Evolutionary conservation across 2,329 filamentous ascomycete genomes (phyloP).

Genomic region (Trichothecium roseum): DNA sequence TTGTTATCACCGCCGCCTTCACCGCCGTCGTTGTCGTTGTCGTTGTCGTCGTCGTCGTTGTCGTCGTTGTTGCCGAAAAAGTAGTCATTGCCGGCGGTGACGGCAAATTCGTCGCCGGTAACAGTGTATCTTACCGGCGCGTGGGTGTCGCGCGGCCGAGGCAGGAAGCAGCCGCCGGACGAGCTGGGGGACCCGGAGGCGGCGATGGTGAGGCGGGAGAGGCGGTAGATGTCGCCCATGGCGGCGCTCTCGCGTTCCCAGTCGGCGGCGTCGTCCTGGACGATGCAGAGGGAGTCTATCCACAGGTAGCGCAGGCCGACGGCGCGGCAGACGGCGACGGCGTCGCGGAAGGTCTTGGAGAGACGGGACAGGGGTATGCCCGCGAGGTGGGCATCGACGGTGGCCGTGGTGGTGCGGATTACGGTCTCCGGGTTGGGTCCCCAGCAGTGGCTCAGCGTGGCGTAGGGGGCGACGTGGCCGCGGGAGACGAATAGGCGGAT

Average conservation of each 20-base stretch:
- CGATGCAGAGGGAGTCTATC: conserved; percentile 16
- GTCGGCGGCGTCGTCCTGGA: conserved; percentile 14
- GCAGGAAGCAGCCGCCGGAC: conserved; percentile 9
- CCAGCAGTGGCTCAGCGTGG: not conserved
- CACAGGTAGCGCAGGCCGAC: conserved; percentile 13
- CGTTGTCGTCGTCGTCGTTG: too few relatives aligned
- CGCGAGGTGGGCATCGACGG: not conserved
- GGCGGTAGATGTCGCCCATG: conserved; percentile 16
- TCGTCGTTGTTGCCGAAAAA: too few relatives aligned
- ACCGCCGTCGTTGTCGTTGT: too few relatives aligned
- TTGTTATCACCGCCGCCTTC: too few relatives aligned
- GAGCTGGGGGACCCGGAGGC: conserved; percentile 12
- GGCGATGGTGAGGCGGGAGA: conserved; percentile 12
- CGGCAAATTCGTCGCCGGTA: too few relatives aligned
- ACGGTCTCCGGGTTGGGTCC: not conserved
- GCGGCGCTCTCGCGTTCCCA: conserved; percentile 15
- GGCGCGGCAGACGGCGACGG: not conserved
- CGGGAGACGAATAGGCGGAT: too few relatives aligned
- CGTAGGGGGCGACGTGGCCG: conserved; percentile 1
- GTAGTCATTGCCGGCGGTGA: too few relatives aligned
- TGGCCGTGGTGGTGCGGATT: not conserved
- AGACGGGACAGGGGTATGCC: not conserved
- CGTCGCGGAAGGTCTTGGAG: not conserved
- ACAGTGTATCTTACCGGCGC: too few relatives aligned
- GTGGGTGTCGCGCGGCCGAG: too few relatives aligned